These are phyloP conservation scores for Fraxinus sp. DNA, from an alignment of 305 asterid genomes.

Conservation along the genomic window DNA sequence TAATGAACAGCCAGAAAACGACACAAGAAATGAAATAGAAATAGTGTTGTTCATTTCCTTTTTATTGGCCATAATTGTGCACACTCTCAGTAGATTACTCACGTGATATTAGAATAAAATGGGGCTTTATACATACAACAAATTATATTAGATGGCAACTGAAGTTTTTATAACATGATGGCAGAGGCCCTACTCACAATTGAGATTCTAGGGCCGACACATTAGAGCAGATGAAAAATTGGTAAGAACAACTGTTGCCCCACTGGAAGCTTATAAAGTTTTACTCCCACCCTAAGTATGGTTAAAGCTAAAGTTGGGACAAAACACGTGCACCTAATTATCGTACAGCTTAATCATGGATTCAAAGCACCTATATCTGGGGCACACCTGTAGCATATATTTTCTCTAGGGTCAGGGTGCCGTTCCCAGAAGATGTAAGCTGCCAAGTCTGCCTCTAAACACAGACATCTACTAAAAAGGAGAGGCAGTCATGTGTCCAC, in stretches of 20 bases:
- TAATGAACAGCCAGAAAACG: constrained; percentile 46
- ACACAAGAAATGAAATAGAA: constrained; percentile 27
- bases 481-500: not conserved
- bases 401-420: not conserved
- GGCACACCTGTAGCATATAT: not conserved
- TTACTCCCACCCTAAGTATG: not conserved
- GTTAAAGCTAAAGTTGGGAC: not conserved
- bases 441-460: not conserved
- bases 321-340: not conserved
- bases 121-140: not conserved
- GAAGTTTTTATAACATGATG: not conserved
- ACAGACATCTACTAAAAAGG: not conserved
- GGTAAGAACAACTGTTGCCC: not conserved
- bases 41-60: not conserved
- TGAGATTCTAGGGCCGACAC: not conserved
- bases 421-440: not conserved
- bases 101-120: constrained; percentile 3
- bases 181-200: not conserved
- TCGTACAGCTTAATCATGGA: not conserved
- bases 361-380: not conserved
- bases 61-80: not conserved
- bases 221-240: not conserved
- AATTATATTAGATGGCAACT: not conserved
- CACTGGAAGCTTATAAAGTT: not conserved
- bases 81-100: not conserved